phyloP scores from a whole-genome alignment of 2,329 filamentous ascomycete genomes.

The Akanthomyces dipterigenus region DNA sequence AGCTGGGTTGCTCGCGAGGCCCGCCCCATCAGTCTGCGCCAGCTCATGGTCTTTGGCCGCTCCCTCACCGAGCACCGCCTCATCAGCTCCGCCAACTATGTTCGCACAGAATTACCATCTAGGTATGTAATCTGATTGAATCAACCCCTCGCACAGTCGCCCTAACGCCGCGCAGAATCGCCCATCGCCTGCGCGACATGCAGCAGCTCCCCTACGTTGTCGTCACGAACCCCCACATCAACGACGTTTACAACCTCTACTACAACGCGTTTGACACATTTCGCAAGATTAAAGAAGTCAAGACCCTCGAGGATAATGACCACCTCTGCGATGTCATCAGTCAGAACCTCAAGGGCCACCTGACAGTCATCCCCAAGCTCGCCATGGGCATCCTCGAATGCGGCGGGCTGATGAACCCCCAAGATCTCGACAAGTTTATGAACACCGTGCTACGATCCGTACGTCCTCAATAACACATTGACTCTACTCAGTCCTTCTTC shows the following conservation, averaged over 20 bases:
- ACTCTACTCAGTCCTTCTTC: too few species aligned
- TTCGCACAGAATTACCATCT: slow-evolving; percentile 86
- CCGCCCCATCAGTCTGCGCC: slow-evolving; percentile 89
- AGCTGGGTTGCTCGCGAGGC: slow-evolving; percentile 94
- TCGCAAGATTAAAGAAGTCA: slow-evolving; percentile 76
- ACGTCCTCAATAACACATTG: slow-evolving; percentile 16
- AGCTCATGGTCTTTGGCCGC: slow-evolving; percentile 94
- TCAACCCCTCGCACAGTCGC: neutral
- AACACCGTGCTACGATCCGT: slow-evolving; percentile 86
- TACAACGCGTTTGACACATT: slow-evolving; percentile 93
- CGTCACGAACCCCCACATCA: slow-evolving; percentile 90
- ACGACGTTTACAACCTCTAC: slow-evolving; percentile 93
- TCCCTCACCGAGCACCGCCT: slow-evolving; percentile 85
- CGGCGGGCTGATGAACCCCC: slow-evolving; percentile 69
- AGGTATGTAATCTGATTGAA: slow-evolving; percentile 40
- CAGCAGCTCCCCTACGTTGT: slow-evolving; percentile 94
- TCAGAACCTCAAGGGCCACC: slow-evolving; percentile 74
- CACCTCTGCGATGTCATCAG: slow-evolving; percentile 73
- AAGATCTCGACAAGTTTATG: slow-evolving; percentile 89
- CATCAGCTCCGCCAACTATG: slow-evolving; percentile 94
- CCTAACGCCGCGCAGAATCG: slow-evolving; percentile 51
- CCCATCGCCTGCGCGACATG: slow-evolving; percentile 94
- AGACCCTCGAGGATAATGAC: slow-evolving; percentile 84
- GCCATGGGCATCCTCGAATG: slow-evolving; percentile 93
- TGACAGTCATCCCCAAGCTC: slow-evolving; percentile 88